Evolutionary conservation across 1,284 basidiomycete genomes (phyloP), one percentile per base, ranked within the genome.

Genomic region (Malassezia brasiliensis): DNA sequence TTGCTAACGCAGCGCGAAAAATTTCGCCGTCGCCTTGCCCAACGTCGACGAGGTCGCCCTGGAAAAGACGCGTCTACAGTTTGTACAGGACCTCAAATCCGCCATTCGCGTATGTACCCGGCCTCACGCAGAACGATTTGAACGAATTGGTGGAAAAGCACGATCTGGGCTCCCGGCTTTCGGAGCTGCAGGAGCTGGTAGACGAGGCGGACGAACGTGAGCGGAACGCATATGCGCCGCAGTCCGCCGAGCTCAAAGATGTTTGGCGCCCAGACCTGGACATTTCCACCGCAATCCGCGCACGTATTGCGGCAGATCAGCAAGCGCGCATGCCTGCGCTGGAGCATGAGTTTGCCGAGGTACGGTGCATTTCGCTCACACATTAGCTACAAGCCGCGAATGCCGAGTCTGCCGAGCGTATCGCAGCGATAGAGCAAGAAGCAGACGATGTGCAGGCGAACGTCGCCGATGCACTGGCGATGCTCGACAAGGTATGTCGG

Each of bases 211-310:
- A 70, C 30, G 52, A 59, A 30, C 55, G 68, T 11, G 60, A 61
- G 14, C 52, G 57, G 3, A 61, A 60, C 6, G 63, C 54, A 7
- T 44, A 59, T 14, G 11, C 39, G 2, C 52, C 56, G 0, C 55
- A 53, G 1, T 49, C 54, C 0, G 55, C 61, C 7, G 62, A 63
- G 49, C 47, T 63, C 20, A 68, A 61, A 25, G 68, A 70, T 25
- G 62, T 66, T 10, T 70, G 68, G 68, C 46, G 68, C 5, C 61
- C 62, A 14, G 61, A 69, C 12, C 40, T 69, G 11, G 63, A 67
- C 31, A 52, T 67, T 32, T 57, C 62, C 17, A 67, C 64, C 0
- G 65, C 67, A 12, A 62, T 68, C 17, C 57, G 60, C 31, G 68
- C 68, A 1, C 51, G 52, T 15, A 57, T 64, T n/a, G 59, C 62